Evolutionary conservation across 495 filamentous ascomycete species (phyloP), one percentile per base, ranked within the genome.

Genomic region (Neurospora discreta): DNA sequence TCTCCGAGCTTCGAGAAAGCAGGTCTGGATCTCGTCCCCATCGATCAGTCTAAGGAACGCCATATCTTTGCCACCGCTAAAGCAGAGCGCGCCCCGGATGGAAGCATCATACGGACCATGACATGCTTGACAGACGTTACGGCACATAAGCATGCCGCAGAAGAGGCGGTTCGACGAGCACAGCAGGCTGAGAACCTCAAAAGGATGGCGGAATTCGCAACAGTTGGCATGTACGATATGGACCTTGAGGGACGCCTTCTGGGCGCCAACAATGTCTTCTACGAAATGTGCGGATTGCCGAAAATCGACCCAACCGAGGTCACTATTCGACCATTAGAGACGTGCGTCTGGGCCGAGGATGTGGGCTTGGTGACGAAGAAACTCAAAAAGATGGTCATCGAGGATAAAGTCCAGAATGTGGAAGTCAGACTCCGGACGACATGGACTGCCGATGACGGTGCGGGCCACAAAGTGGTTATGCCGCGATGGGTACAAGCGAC

Each of bases 201-300:
- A 73, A 80, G 82, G 43, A 83, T 84, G 81, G 81, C 82, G 46
- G 81, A 84, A 68, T 81, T 80, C 67, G 82, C 82, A 5, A 84
- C 82, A 2, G 82, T 84, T 30, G 82, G 82, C 70, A 81, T 84
- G 80, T 84, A 82, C 71, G 82, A 84, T 41, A 83, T 84, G 81
- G 77, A 80, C 41, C 78, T 84, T 3, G 76, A 82, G 15, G 82
- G 82, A 10, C 75, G 80, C 11, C 75, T 84, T 40, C 73, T 84
- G 10, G 78, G 80, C 2, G 82, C 82, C 20, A 84, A 84, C 70
- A 79, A 82, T 44, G 80, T 83, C 13, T 84, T 84, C 72, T 84
- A 78, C 65, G 80, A 84, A 69, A 81, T 84, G 80, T 84, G 82
- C 52, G 80, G 80, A 0, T 68, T 82, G 11, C 68, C 75, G 33